Base-by-base conservation (phyloP, 2,329 filamentous ascomycete genomes). In the Aspergillus glaucus region DNA sequence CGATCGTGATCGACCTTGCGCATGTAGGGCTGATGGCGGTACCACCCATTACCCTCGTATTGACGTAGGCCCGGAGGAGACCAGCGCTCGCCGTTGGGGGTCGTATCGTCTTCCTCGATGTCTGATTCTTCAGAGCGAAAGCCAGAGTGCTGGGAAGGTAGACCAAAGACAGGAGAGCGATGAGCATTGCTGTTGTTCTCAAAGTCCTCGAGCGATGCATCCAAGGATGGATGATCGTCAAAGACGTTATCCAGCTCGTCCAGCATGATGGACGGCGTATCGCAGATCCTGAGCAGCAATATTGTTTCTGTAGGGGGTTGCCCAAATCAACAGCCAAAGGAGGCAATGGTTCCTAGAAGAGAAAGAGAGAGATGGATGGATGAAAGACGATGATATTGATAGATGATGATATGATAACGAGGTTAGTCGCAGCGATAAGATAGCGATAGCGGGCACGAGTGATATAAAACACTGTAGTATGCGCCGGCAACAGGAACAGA, bases 21-120 rank as follows among this genome's bases (percentile, higher is more conserved):
- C 64, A 70, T 58, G 63, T 82, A 79, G 44, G 72, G 68, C 58
- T 73, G 68, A 62, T 76, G 67, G 52, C 73, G 63, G 63, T 72
- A 72, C 80, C 79, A 82, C 51, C 75, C 75, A 61, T 78, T 83
- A 54, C 78, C 80, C 52, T 71, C 70, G 49, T 63, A 62, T 24
- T 66, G 63, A 51, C 79, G 75, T 75, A 82, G 84, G 10, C 81
- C 81, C 2, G 84, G 84, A 37, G 84, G 84, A 46, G 80, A 83
- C 80, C 81, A 86, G 28, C 79, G 80, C 44, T 77, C 75, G 47
- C 62, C 65, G 22, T 69, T 68, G 30, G 60, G 52, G 4, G 55
- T 55, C 34, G 63, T 62, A 24, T 69, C 70, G 34, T 65, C 67
- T 26, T 66, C 54, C 47, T 69, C 61, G 48, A 60, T 56, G 24